These are phyloP conservation scores for Teratosphaeria viscida DNA, from an alignment of 2,329 filamentous ascomycete genomes.

Conservation along the genomic window DNA sequence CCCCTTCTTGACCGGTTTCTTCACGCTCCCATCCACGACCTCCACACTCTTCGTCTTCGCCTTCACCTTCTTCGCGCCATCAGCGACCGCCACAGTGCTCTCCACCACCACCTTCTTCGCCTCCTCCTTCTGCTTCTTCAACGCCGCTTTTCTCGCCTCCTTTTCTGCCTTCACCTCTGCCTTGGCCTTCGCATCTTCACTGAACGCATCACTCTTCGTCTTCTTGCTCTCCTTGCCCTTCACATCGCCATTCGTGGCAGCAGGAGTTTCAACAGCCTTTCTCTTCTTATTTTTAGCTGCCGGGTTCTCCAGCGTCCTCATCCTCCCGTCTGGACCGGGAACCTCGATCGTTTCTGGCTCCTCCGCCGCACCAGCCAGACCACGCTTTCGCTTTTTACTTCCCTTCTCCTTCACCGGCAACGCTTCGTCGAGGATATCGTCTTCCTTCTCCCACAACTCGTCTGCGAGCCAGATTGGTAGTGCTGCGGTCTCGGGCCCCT, in stretches of 20 bases:
- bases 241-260: slow-evolving; percentile 8
- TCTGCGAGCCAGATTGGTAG: slow-evolving; percentile 91
- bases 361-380: slow-evolving; percentile 14
- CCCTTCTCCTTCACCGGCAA: slow-evolving; percentile 21
- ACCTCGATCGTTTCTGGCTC: slow-evolving; percentile 19
- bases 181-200: slow-evolving; percentile 11
- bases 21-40: neutral
- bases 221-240: slow-evolving; percentile 19
- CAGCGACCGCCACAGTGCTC: neutral
- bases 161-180: slow-evolving; percentile 17
- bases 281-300: slow-evolving; percentile 5
- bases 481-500: slow-evolving; percentile 76
- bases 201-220: slow-evolving; percentile 16
- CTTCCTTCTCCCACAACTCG: slow-evolving; percentile 77
- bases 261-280: neutral
- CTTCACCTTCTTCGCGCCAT: neutral
- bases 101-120: slow-evolving; percentile 5
- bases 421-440: slow-evolving; percentile 54
- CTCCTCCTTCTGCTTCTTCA: slow-evolving; percentile 19
- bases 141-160: slow-evolving; percentile 15
- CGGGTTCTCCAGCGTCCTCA: slow-evolving; percentile 20
- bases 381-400: slow-evolving; percentile 24
- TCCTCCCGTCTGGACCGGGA: slow-evolving; percentile 24
- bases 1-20: slow-evolving; percentile 8
- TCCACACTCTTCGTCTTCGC: neutral